These are phyloP conservation scores for Coccinonectria pachysandricola DNA, from an alignment of 2,329 filamentous ascomycete species.

Conservation along the genomic window DNA sequence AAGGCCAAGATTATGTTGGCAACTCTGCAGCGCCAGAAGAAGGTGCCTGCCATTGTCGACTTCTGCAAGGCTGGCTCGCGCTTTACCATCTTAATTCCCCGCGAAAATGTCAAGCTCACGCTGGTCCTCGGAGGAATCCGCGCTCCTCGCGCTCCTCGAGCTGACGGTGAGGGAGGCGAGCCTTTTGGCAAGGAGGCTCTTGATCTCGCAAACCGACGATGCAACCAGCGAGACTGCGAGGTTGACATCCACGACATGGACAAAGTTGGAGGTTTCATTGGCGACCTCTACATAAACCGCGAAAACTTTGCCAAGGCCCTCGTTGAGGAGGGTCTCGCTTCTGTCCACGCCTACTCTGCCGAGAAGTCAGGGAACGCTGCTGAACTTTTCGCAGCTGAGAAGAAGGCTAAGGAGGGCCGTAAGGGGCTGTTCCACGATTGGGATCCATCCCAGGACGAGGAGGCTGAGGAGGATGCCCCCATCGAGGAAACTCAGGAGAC, in stretches of 20 bases:
- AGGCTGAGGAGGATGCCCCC: conserved; percentile 42
- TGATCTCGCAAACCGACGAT: conserved; percentile 79
- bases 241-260: conserved; percentile 92
- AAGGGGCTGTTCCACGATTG: conserved; percentile 92
- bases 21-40: conserved; percentile 80
- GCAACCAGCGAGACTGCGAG: conserved; percentile 90
- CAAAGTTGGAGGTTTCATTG: conserved; percentile 96
- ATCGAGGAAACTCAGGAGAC: conserved; percentile 39
- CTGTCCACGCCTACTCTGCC: conserved; percentile 88
- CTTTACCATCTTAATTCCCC: conserved; percentile 84
- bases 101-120: conserved; percentile 89
- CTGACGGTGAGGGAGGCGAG: conserved; percentile 68
- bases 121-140: conserved; percentile 90
- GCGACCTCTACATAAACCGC: conserved; percentile 82
- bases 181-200: conserved; percentile 92
- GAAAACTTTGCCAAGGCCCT: conserved; percentile 92
- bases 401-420: conserved; percentile 76
- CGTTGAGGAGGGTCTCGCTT: conserved; percentile 86
- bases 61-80: conserved; percentile 96
- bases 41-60: conserved; percentile 86
- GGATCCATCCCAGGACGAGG: conserved; percentile 78
- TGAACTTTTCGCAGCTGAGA: conserved; percentile 80
- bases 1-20: conserved; percentile 93
- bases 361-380: conserved; percentile 86
- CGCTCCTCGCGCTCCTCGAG: conserved; percentile 73